These are phyloP conservation scores for Neofusicoccum sp. DNA, from an alignment of 2,329 filamentous ascomycete species.

Conservation along the genomic window DNA sequence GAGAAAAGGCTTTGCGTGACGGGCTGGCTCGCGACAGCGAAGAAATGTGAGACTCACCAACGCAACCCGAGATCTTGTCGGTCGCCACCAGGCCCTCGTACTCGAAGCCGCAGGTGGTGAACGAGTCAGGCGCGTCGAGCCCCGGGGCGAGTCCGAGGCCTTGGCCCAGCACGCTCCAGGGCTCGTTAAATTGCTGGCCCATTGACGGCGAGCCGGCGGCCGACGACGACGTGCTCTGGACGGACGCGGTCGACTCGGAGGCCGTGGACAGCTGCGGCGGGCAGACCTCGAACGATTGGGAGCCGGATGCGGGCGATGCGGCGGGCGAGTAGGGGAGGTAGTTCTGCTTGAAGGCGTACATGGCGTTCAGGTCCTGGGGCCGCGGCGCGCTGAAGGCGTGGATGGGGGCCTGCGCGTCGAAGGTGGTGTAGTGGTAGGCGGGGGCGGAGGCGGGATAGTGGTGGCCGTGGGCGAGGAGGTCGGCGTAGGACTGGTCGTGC, in stretches of 20 bases:
- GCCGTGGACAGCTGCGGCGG: slow-evolving; percentile 48
- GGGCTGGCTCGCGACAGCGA: slow-evolving; percentile 31
- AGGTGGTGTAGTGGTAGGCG: slow-evolving; percentile 33
- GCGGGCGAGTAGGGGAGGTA: slow-evolving; percentile 38
- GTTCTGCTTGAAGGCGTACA: slow-evolving; percentile 29
- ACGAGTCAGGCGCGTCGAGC: slow-evolving; percentile 61
- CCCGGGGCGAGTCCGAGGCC: slow-evolving; percentile 61
- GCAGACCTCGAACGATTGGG: slow-evolving; percentile 47
- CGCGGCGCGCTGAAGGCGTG: slow-evolving; percentile 31
- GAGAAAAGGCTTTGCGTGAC: slow-evolving; percentile 21
- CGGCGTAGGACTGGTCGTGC: slow-evolving; percentile 23
- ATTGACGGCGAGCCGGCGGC: slow-evolving; percentile 54
- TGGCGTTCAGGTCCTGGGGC: slow-evolving; percentile 32
- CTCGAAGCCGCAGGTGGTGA: slow-evolving; percentile 57
- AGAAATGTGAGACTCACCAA: slow-evolving; percentile 49
- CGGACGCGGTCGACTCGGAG: slow-evolving; percentile 52
- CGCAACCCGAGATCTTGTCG: slow-evolving; percentile 45
- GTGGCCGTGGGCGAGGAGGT: slow-evolving; percentile 32
- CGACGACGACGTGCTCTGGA: slow-evolving; percentile 43
- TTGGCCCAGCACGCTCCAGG: slow-evolving; percentile 57
- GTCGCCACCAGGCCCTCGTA: slow-evolving; percentile 48
- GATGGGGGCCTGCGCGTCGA: slow-evolving; percentile 37
- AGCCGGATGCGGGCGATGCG: slow-evolving; percentile 45
- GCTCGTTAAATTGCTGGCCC: slow-evolving; percentile 59
- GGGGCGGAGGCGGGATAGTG: slow-evolving; percentile 27